Percentiles rank a stretch among this genome's conserved stretches.
phyloP scores from a whole-genome alignment of 306 rosid genomes.

The Ceratonia siliqua region DNA sequence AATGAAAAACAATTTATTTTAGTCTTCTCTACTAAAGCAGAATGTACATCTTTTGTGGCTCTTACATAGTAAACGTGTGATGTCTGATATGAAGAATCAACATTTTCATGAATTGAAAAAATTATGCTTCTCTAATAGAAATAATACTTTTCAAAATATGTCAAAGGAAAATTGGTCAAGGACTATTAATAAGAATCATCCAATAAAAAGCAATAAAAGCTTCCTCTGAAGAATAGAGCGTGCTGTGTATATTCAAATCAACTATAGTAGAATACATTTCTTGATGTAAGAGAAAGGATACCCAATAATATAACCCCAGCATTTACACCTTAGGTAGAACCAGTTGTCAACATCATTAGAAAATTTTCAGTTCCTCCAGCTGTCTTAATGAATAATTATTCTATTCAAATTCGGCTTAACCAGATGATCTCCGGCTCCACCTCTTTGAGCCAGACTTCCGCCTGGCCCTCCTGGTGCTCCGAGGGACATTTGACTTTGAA shows the following conservation, averaged over 20 bases:
- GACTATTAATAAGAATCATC: constrained; percentile 10
- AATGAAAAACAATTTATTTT: not conserved
- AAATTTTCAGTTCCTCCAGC: constrained; percentile 12
- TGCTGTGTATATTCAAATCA: constrained; percentile 34
- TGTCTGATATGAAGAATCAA: not conserved
- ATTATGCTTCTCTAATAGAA: not conserved
- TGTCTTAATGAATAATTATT: not conserved
- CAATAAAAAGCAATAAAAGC: not conserved
- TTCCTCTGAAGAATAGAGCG: not conserved
- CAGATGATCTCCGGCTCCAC: not conserved
- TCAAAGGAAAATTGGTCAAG: not conserved
- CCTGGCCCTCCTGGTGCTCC: constrained; percentile 52
- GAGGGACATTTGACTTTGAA: constrained; percentile 40
- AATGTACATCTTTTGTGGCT: not conserved
- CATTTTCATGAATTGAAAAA: not conserved
- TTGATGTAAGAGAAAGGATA: constrained; percentile 32
- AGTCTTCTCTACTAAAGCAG: not conserved
- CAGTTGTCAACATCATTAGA: constrained; percentile 8
- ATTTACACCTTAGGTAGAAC: constrained; percentile 36
- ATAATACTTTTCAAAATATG: not conserved
- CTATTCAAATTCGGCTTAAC: constrained; percentile 17
- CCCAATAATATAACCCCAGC: constrained; percentile 25
- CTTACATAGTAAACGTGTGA: not conserved
- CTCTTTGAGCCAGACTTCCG: constrained; percentile 40
- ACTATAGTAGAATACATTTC: constrained; percentile 35